Evolutionary conservation across 2,329 filamentous ascomycete genomes (phyloP).

Genomic region (Colletotrichum incanum): DNA sequence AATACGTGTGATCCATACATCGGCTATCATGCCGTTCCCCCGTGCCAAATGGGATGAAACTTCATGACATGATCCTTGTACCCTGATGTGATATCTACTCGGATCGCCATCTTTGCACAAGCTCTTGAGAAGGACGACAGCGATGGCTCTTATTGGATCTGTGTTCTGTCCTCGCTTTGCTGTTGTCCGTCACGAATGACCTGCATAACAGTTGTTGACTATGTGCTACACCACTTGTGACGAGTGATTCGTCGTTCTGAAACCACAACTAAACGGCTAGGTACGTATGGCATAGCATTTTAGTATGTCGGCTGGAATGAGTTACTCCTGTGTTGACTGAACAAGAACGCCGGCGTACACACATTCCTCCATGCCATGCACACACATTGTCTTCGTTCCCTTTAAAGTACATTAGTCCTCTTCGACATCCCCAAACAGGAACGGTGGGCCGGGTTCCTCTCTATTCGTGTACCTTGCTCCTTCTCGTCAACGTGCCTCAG

Average conservation of each 20-base stretch:
- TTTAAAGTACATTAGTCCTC: not conserved
- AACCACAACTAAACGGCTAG: too few species aligned
- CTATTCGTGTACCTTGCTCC: not conserved
- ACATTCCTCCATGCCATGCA: not conserved
- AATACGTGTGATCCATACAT: conserved; percentile 3
- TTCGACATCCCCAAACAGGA: not conserved
- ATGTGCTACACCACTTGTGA: too few species aligned
- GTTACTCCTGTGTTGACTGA: too few species aligned
- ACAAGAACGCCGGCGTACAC: not conserved
- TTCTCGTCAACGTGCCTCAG: not conserved
- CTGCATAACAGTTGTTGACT: not conserved
- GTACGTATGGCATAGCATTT: not conserved
- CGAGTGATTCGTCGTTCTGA: not conserved
- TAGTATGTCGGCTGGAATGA: too few species aligned
- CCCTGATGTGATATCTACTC: not conserved
- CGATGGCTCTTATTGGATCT: not conserved
- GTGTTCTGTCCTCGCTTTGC: not conserved
- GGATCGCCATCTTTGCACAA: not conserved
- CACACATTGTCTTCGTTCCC: not conserved
- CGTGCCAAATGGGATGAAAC: conserved; percentile 21
- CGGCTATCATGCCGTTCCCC: not conserved
- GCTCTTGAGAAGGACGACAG: not conserved
- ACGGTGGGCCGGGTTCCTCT: not conserved
- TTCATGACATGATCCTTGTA: not conserved
- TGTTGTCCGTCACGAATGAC: not conserved